Evolutionary conservation across 345 rosid genomes (phyloP), one percentile per base, ranked within the genome.

Genomic region (Mercurialis annua): DNA sequence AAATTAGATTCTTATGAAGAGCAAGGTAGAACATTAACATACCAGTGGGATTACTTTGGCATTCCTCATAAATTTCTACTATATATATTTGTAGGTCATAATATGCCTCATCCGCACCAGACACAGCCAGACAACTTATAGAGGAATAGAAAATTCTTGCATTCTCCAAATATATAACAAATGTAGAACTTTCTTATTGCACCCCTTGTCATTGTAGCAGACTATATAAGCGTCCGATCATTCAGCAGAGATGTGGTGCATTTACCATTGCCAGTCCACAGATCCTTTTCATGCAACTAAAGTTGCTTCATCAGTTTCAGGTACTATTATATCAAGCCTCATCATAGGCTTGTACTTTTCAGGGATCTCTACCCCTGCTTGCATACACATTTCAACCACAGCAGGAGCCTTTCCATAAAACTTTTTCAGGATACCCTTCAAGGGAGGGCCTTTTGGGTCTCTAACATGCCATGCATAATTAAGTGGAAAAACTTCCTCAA

Each of bases 321-420:
- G 98, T 48, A 93, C 74, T 33, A 90, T 79, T 61, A 93, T 83
- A 77, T 93, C 98, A 46, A 90, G 94, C 83, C 98, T 90, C 97
- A 93, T 93, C 98, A 86, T 86, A 1, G 97, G 85, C 71, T 80
- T 90, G 73, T 88, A 90, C 59, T 59, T 74, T 17, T 71, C 73
- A 1, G 97, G 96, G 64, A 87, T 70, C 50, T 58, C 57, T 58
- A 96, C 92, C 47, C 96, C 94, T 1, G 85, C 88, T 23, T 87
- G 98, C 87, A 78, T 71, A 83, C 97, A 90, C 66, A 90, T 60
- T 73, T 92, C 98, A 62, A 90, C 86, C 18, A 87, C 69, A 7
- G 96, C 97, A 0, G 97, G 96, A 11, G 88, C 87, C 77, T 90
- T 88, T 49, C 98, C 98, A n/a, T 88, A 92, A 66, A 78, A 92